Evolutionary conservation across 371 early-diverging fungal genomes (phyloP).

Genomic region (Mortierella sp.): DNA sequence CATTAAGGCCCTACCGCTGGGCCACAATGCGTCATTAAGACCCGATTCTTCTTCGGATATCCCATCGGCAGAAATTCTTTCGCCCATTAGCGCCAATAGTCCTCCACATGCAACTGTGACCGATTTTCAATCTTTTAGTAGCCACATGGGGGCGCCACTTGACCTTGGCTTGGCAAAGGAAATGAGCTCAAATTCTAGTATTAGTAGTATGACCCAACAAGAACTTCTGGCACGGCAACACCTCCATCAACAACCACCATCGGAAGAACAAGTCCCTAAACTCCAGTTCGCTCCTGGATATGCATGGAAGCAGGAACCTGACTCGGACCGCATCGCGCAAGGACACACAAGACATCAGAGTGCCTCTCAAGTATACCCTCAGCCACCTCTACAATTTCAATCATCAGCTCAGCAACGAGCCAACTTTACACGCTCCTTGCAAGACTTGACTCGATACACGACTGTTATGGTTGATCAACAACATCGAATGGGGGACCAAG

Average conservation of each 20-base stretch:
- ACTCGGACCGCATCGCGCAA: constrained; percentile 5
- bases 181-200: not conserved
- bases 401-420: constrained; percentile 19
- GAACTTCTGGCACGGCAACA: constrained; percentile 21
- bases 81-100: constrained; percentile 16
- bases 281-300: constrained; percentile 33
- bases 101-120: constrained; percentile 8
- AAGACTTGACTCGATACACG: constrained; percentile 28
- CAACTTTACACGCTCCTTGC: constrained; percentile 29
- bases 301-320: constrained; percentile 27
- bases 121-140: constrained; percentile 19
- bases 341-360: constrained; percentile 36
- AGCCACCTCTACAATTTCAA: constrained; percentile 20
- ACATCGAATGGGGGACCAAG: constrained; percentile 18
- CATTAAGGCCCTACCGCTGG: not conserved
- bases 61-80: constrained; percentile 10
- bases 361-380: constrained; percentile 30
- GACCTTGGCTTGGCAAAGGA: constrained; percentile 6
- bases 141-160: constrained; percentile 6
- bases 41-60: constrained; percentile 1
- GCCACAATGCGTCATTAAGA: not conserved
- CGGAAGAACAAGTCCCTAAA: constrained; percentile 13
- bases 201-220: constrained; percentile 2
- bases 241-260: constrained; percentile 12
- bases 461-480: constrained; percentile 18